Base-by-base conservation (phyloP, 1,139 yeast species). In the Schwanniomyces etchellsii region DNA sequence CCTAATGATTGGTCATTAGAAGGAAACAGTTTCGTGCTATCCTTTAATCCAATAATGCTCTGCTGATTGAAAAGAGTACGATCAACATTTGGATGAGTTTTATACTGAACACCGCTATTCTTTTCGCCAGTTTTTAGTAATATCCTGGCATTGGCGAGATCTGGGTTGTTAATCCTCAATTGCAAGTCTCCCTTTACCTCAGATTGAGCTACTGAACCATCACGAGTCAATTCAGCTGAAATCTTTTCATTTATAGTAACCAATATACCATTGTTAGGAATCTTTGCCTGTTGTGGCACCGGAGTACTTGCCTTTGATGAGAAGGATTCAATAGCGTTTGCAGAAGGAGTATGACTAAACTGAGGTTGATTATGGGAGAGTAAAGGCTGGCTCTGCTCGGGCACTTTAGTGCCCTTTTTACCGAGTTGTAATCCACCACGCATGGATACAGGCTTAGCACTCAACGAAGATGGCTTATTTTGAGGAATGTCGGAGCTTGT, bases 61-160 rank as follows among this genome's bases (percentile, higher is more conserved):
- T 66, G 57, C 15, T 69, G 55, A 28, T 72, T 66, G 56, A 89
- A 91, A 47, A 75, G 59, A 29, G 64, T 65, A 51, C 85, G 81
- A 62, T 91, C 96, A 42, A 91, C 94, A 54, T 89, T 88, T 39
- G 98, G 98, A 62, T 91, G 96, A 17, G 97, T 86, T 57, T 89
- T 89, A 66, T 77, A 91, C 52, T 81, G 91, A 33, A 77, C 70
- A 20, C 74, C 74, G 21, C 64, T 50, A 13, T 64, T 55, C 26
- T 64, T 60, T 31, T 65, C 67, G 28, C 57, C 68, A 24, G 77
- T 65, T 28, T 65, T 54, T 39, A 89, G 66, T 38, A 76, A 53
- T 35, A 89, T 69, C 51, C 74, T 76, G 35, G 86, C 73, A 42
- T 72, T 72, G 14, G 94, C 77, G 40, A 81, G 67, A 20, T 70